Base-by-base conservation (phyloP, 179 eudicot genomes). In the Patellifolia procumbens region DNA sequence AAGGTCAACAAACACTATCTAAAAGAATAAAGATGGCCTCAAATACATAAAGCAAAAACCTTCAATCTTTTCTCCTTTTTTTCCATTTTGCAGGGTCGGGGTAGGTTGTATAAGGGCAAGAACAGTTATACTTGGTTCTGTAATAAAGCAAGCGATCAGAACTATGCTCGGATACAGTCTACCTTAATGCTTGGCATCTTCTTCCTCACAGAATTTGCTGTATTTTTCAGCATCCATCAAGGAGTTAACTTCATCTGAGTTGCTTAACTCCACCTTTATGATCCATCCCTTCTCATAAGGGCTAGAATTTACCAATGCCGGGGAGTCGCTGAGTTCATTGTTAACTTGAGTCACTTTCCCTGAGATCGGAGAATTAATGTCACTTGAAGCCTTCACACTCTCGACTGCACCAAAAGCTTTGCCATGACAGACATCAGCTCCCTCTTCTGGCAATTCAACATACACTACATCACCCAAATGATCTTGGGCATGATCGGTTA, bases 371-470 rank as follows among this genome's bases (percentile, higher is more conserved):
- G 98, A 92, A 80, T 93, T 86, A 32, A 93, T 84, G 79, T 93
- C 98, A 81, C 97, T 93, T 17, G 96, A 90, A 13, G 97, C 98
- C 79, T 93, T 93, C 15, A 93, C 97, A 87, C 98, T 93, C 85
- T 93, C 98, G 56, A 93, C 95, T 37, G 98, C 97, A 85, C 96
- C 98, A 68, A 93, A 93, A 60, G 90, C 76, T 22, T 42, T 71
- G 10, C 97, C 98, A 75, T 93, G 92, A 49, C 88, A 74, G 51
- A 93, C 92, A 49, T 80, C 39, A 62, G 85, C 79, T 35, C 97
- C 98, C 79, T 88, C 85, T 70, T 93, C 98, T 1, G 98, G 98
- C 62, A 93, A 84, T 71, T 93, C 97, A n/a, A 89, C 97, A 73
- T 88, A 92, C 12, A 93, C 97, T 20, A 92, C 96, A 73, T 93